These are phyloP conservation scores for Brassica napus DNA, from an alignment of 345 rosid genomes.

Conservation along the genomic window Da-Ae NC_063441.1:16648001-16648500, in stretches of 20 bases:
- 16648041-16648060: constrained; percentile 28
- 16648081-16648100: constrained; percentile 30
- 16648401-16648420: constrained; percentile 64
- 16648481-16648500: constrained; percentile 26
- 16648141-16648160: constrained; percentile 36
- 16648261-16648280: constrained; percentile 71
- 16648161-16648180: constrained; percentile 35
- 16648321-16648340: constrained; percentile 82
- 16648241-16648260: constrained; percentile 86
- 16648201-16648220: constrained; percentile 47
- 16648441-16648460: neutral
- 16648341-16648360: constrained; percentile 87
- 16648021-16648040: constrained; percentile 18
- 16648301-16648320: constrained; percentile 41
- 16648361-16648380: constrained; percentile 85
- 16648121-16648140: constrained; percentile 37
- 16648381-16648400: constrained; percentile 90
- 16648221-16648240: constrained; percentile 39
- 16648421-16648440: too few relatives aligned
- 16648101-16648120: constrained; percentile 19
- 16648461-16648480: constrained; percentile 28
- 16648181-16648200: constrained; percentile 47
- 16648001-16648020: constrained; percentile 38
- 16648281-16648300: constrained; percentile 23
- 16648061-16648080: constrained; percentile 26